Evolutionary conservation across 73 alveolate species (phyloP), one percentile per base, ranked within the genome.

Genomic region (Blepharisma japonicum): DNA sequence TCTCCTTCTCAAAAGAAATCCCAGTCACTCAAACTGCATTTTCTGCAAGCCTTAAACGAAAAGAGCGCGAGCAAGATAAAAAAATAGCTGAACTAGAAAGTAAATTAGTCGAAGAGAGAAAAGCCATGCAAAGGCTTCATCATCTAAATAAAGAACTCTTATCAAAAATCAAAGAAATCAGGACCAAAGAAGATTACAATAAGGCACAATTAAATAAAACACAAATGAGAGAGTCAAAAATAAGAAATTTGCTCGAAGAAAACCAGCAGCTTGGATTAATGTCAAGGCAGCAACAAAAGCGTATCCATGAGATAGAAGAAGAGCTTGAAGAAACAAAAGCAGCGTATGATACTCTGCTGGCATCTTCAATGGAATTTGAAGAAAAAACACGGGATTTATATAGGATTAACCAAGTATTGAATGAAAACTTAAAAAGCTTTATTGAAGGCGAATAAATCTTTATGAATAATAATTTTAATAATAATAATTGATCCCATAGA

Each of bases 91-190:
- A 61, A 61, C 0, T 14, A 2, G 74, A 61, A 39, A 61, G 23
- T 14, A 61, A 61, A 61, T 14, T 61, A 39, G 48, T 14, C 11
- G 74, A 61, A 61, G 74, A 61, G 23, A n/a, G 74, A 20, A 61
- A 61, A 61, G 46, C 74, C 2, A 61, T 61, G 74, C 74, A 61
- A 61, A 61, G 74, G 4, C 47, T 61, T 20, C 74, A 61, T 8
- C 14, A 25, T 25, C 46, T 61, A 20, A 61, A 61, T 25, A n/a
- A 25, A 20, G 47, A 61, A 8, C 74, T 61, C 2, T 18, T 61
- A 39, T 8, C 47, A 8, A 61, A 61, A 39, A 14, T 61, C 0
- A 61, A 61, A 61, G 74, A 61, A 61, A 32, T 32, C 42, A 32
- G 42, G 42, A 32, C 42, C 42, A 32, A 32, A 25, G 74, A 61